Conservation (phyloP, 768 basidiomycete genomes). For the Calocybe cyanea region DNA sequence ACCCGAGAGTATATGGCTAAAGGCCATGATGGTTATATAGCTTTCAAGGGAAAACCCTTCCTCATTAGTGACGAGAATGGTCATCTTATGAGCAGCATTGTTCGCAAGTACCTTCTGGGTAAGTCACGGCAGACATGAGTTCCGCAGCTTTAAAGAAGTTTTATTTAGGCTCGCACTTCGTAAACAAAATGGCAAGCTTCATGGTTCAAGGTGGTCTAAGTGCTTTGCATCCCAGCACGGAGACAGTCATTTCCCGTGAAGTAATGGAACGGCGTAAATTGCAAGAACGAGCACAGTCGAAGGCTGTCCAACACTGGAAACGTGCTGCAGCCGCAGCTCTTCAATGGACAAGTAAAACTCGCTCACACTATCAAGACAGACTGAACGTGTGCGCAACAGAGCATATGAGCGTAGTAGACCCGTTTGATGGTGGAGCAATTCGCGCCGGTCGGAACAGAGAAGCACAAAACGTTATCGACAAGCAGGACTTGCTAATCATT, state of each 20-base stretch:
- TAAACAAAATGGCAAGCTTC: slow-evolving; percentile 57
- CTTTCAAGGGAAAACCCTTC: slow-evolving; percentile 60
- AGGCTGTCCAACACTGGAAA: slow-evolving; percentile 43
- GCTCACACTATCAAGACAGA: slow-evolving; percentile 52
- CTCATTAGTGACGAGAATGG: slow-evolving; percentile 85
- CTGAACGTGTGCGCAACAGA: slow-evolving; percentile 60
- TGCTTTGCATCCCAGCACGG: slow-evolving; percentile 41
- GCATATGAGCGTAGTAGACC: slow-evolving; percentile 78
- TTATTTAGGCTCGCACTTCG: slow-evolving; percentile 62
- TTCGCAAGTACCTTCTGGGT: slow-evolving; percentile 86
- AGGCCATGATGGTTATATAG: slow-evolving; percentile 79
- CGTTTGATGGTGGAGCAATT: slow-evolving; percentile 55
- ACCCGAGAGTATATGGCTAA: slow-evolving; percentile 85
- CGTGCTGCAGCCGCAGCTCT: slow-evolving; percentile 37
- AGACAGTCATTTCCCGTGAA: slow-evolving; percentile 44
- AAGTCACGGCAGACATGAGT: slow-evolving; percentile 4
- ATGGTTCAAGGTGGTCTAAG: slow-evolving; percentile 23
- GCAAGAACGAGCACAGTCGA: slow-evolving; percentile 21
- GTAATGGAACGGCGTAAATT: slow-evolving; percentile 30
- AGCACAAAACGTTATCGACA: slow-evolving; percentile 18
- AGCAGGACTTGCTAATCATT: slow-evolving; percentile 52
- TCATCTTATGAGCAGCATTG: slow-evolving; percentile 70
- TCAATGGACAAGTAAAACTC: slow-evolving; percentile 40
- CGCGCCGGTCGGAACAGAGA: slow-evolving; percentile 29
- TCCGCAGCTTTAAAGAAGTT: not conserved